These are phyloP conservation scores for Coelastrella sp. DNA, from an alignment of 139 green algal genomes.

Conservation along the genomic window DNA sequence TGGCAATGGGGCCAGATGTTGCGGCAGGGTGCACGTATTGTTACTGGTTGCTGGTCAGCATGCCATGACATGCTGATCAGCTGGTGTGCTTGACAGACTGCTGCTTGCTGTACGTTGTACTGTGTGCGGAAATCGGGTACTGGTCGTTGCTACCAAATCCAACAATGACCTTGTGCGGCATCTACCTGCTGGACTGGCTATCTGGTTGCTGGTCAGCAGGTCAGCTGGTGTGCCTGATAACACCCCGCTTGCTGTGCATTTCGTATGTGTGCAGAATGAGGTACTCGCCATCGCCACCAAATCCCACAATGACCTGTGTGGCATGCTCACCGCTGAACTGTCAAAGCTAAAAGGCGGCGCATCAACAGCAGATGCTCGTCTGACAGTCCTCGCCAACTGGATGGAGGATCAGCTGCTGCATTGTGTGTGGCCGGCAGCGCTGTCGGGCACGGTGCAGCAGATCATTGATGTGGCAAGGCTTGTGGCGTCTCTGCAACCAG, in stretches of 20 bases:
- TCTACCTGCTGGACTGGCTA: too few species aligned
- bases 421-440: slow-evolving; percentile 26
- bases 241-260: background rate
- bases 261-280: slow-evolving; percentile 7
- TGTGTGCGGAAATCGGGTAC: too few species aligned
- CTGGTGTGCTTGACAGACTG: too few species aligned
- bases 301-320: slow-evolving; percentile 22
- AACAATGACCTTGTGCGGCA: too few species aligned
- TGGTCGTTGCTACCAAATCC: too few species aligned
- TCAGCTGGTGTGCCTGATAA: background rate
- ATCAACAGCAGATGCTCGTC: slow-evolving; percentile 52
- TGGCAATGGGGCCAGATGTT: too few species aligned
- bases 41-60: too few species aligned
- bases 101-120: too few species aligned
- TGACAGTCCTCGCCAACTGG: slow-evolving; percentile 71
- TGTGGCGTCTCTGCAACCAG: slow-evolving; percentile 43
- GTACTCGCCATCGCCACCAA: slow-evolving; percentile 25
- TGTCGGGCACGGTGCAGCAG: slow-evolving; percentile 9
- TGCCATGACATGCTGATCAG: too few species aligned
- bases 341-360: background rate
- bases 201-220: background rate
- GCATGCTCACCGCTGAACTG: slow-evolving; percentile 1
- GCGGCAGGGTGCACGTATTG: too few species aligned
- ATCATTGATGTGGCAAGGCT: slow-evolving; percentile 34
- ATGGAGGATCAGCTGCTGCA: slow-evolving; percentile 69